Evolutionary conservation across 2,329 filamentous ascomycete species (phyloP), one percentile per base, ranked within the genome.

Genomic region (Lecanoromycetidae sp.): DNA sequence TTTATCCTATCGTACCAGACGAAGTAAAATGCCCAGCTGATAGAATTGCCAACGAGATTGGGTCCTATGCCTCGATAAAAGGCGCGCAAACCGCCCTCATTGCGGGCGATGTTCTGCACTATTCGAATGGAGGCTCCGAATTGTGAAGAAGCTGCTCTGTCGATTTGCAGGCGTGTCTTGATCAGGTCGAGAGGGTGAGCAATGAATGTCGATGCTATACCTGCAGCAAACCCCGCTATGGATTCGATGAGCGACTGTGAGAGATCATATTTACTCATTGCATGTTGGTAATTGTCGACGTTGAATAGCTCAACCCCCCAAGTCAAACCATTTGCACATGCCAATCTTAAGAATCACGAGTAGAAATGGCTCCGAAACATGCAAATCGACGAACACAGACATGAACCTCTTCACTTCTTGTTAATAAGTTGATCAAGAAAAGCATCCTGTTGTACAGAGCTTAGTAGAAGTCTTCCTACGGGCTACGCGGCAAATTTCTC

Each of bases 21-120:
- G 68, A 98, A 98, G 67, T 96, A 98, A 32, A 90, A 73, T 0
- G 80, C 86, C 90, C 91, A 96, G 61, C 84, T 86, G 9, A 83
- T 75, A 37, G 85, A 87, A 61, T 95, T 96, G 20, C 91, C 91
- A 42, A 94, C 69, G 50, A 96, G 72, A 63, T 96, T 98, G 4
- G 90, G 87, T 49, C 84, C 82, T 25, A 96, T 71, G 9, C 91
- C 91, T 48, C 91, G 80, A 66, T 96, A 98, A 47, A 95, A 77
- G 15, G 84, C 84, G 23, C 72, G 69, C 48, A 83, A 57, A 17
- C 71, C 71, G 22, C 75, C 74, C 57, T 79, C 76, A 62, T 74
- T 65, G 26, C 61, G 63, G 29, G 69, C 63, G 27, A 79, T 75
- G 44, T 70, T 62, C 40, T 66, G 66, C 35, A 75, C 62, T 25